These are phyloP conservation scores for Capillidium heterosporum DNA, from an alignment of 371 early-diverging fungal species.

Conservation along the genomic window DNA sequence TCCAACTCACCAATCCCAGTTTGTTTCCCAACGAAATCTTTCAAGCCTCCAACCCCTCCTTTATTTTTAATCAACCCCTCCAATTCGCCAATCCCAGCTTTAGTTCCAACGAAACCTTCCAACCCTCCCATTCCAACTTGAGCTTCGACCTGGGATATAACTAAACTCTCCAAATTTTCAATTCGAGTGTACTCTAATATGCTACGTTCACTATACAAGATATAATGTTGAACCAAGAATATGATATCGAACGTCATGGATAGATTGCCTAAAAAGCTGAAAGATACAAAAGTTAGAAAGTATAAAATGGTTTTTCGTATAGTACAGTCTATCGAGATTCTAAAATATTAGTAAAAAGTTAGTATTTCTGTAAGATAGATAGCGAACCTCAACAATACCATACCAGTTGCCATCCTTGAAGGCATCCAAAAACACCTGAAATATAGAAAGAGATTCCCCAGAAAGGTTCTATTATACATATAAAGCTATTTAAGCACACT, in stretches of 20 bases:
- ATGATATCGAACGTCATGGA: constrained; percentile 64
- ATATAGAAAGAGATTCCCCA: constrained; percentile 64
- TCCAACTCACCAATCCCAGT: too few species aligned
- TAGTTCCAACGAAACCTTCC: too few species aligned
- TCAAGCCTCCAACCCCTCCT: too few species aligned
- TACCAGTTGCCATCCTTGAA: constrained; percentile 40
- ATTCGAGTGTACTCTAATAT: too few species aligned
- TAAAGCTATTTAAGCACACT: not conserved
- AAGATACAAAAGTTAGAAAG: constrained; percentile 8
- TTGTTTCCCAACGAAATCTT: too few species aligned
- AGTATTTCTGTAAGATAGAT: not conserved
- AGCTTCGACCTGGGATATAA: too few species aligned
- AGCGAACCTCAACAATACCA: constrained; percentile 37
- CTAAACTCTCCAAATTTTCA: too few species aligned
- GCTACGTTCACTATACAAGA: constrained; percentile 23
- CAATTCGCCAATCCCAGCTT: too few species aligned
- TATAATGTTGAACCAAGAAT: constrained; percentile 73
- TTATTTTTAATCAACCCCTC: too few species aligned
- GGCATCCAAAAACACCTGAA: constrained; percentile 67
- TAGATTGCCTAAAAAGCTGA: constrained; percentile 52
- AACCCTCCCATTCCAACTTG: too few species aligned
- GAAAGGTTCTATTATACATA: constrained; percentile 42
- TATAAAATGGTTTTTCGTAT: not conserved
- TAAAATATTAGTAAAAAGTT: constrained; percentile 6
- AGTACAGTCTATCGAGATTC: constrained; percentile 32